Evolutionary conservation across 768 basidiomycete species (phyloP).

Genomic region (Daedaleopsis nitida): DNA sequence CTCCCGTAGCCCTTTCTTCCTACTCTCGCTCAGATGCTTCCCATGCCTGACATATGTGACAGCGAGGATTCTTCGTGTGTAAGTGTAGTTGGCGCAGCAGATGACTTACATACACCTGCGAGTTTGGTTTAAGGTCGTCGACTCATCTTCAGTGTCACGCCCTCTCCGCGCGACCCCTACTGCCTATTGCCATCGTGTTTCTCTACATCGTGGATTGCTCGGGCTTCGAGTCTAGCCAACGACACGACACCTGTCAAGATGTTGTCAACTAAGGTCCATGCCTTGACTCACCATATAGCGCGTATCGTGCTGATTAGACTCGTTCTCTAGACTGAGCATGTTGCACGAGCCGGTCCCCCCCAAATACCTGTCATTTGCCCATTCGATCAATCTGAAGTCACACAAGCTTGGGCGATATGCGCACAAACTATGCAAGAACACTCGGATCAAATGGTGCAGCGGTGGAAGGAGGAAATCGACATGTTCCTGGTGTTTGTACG

Average conservation of each 20-base stretch:
- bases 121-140: too few species aligned
- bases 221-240: too few species aligned
- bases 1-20: background rate
- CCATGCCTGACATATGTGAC: background rate
- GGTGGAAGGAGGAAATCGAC: slow-evolving; percentile 21
- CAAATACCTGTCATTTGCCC: background rate
- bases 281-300: background rate
- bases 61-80: background rate
- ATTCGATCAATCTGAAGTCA: background rate
- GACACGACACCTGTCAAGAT: too few species aligned
- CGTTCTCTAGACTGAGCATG: background rate
- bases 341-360: background rate
- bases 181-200: too few species aligned
- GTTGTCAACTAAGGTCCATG: too few species aligned
- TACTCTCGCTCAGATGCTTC: background rate
- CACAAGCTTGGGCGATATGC: slow-evolving; percentile 12
- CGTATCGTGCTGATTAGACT: background rate
- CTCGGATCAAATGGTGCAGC: slow-evolving; percentile 4
- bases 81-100: too few species aligned
- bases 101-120: too few species aligned
- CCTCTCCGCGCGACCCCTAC: too few species aligned
- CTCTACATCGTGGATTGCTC: too few species aligned
- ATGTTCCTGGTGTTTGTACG: slow-evolving; percentile 21
- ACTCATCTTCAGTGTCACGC: too few species aligned
- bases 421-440: slow-evolving; percentile 9